Conservation (phyloP, 805 yeast genomes). For the Aciculoconidium aculeatum region DNA sequence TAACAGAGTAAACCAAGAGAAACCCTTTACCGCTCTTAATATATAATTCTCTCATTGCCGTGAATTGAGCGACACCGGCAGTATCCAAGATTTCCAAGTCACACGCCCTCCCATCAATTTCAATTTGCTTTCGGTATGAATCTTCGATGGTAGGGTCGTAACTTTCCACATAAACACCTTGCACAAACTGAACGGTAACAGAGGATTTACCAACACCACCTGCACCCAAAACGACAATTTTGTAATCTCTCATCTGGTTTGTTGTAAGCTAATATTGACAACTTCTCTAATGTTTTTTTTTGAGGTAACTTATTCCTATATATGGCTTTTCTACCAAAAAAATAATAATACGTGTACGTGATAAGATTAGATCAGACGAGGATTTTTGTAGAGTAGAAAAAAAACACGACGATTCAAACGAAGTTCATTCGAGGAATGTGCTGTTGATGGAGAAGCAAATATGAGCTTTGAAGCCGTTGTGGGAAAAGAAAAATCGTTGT, state of each 20-base stretch:
- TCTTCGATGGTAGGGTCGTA: constrained; percentile 98
- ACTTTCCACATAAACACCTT: constrained; percentile 81
- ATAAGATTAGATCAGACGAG: too few relatives aligned
- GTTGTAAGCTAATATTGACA: too few relatives aligned
- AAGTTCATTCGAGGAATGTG: too few relatives aligned
- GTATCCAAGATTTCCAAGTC: constrained; percentile 68
- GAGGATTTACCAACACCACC: constrained; percentile 98
- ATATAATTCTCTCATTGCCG: constrained; percentile 89
- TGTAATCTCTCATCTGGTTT: constrained; percentile 68
- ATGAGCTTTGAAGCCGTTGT: constrained; percentile 7
- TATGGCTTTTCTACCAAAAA: too few relatives aligned
- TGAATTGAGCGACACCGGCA: constrained; percentile 78
- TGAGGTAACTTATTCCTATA: too few relatives aligned
- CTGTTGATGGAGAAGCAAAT: too few relatives aligned
- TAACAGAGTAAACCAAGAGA: constrained; percentile 51
- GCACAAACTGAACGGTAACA: constrained; percentile 86
- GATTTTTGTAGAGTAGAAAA: too few relatives aligned
- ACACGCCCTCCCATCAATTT: constrained; percentile 82
- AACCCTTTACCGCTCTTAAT: constrained; percentile 83
- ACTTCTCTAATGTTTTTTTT: too few relatives aligned
- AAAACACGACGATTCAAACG: too few relatives aligned
- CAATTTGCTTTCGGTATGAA: constrained; percentile 83
- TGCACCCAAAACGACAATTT: constrained; percentile 88
- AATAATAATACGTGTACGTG: too few relatives aligned
- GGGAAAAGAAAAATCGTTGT: background rate